Base-by-base conservation (phyloP, 129 eudicot species). In the Apium graveolens region DNA sequence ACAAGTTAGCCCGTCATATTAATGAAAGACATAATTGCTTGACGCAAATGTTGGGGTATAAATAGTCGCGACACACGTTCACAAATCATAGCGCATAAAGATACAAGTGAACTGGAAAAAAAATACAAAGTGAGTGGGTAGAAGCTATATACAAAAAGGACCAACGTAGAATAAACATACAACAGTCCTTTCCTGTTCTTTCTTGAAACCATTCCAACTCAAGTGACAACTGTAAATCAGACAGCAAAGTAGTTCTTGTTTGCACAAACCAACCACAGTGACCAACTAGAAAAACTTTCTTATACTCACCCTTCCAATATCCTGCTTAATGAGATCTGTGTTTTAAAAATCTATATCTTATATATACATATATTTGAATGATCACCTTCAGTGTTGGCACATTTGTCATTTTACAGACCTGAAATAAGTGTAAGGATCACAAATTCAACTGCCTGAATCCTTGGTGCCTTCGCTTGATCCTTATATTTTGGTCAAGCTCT, bases 381-480 rank as follows among this genome's bases (percentile, higher is more conserved):
- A 10, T 27, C 74, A 74, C n/a, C 80, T 78, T 18, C 68, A 77
- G 7, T 65, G 82, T 32, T 76, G 73, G 41, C 86, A 85, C 74
- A 82, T 62, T 4, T 73, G 70, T 70, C 89, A 86, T 16, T 71
- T 48, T 16, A 73, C 78, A 65, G 86, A 76, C 70, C 55, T 79
- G 32, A 63, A 72, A 63, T 70, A 82, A 37, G 86, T 86, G 68
- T 84, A 86, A 29, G 82, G 86, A 63, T 82, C 84, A 37, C 89
- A 86, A 16, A 86, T 46, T 83, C 84, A 86, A 42, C 48, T 69
- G 39, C 84, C 80, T 12, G 80, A 45, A 73, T 79, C 84, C 53
- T 79, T 80, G 9, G 37, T 0, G 76, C 73, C 79, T 85, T 72
- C 79, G 38, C 37, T 27, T 24, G 84, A 55, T 55, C 63, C 78